Evolutionary conservation across 2,329 filamentous ascomycete genomes (phyloP).

Genomic region (Eutypa lata): DNA sequence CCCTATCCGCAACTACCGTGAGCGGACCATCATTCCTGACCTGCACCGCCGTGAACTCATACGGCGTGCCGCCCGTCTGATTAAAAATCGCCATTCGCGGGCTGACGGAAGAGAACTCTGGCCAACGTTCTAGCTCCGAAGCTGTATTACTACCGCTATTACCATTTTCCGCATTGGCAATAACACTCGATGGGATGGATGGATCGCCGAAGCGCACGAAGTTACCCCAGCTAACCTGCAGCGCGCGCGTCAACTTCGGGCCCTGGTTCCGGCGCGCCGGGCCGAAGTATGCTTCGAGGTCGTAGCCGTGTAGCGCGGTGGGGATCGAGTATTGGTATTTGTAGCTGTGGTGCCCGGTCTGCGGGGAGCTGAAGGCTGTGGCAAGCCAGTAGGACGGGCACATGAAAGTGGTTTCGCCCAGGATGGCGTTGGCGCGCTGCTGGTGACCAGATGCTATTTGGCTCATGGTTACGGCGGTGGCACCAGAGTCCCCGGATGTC

Average conservation of each 20-base stretch:
- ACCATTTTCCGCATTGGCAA: background rate
- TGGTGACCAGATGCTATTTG: slow-evolving; percentile 44
- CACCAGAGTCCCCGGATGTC: slow-evolving; percentile 16
- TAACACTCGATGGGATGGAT: slow-evolving; percentile 21
- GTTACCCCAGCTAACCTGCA: slow-evolving; percentile 31
- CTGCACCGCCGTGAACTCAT: slow-evolving; percentile 12
- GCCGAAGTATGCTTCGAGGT: slow-evolving; percentile 30
- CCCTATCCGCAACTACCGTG: background rate
- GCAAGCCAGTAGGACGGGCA: slow-evolving; percentile 52
- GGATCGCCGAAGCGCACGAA: slow-evolving; percentile 38
- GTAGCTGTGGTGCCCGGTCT: slow-evolving; percentile 27
- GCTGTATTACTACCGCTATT: background rate
- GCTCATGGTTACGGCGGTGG: slow-evolving; percentile 33
- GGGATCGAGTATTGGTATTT: slow-evolving; percentile 43
- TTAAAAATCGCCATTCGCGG: slow-evolving; percentile 18
- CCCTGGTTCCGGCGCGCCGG: slow-evolving; percentile 18
- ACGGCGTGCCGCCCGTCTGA: slow-evolving; percentile 17
- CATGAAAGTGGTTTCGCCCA: slow-evolving; percentile 49
- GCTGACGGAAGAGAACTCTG: slow-evolving; percentile 2
- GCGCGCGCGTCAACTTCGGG: slow-evolving; percentile 17
- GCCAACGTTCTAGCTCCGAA: slow-evolving; percentile 5
- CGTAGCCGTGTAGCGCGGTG: slow-evolving; percentile 31
- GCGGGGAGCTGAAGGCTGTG: slow-evolving; percentile 35
- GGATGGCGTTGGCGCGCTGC: slow-evolving; percentile 47
- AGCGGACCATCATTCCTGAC: slow-evolving; percentile 22